phyloP scores from a whole-genome alignment of 1,139 yeast species.

The Yamadazyma triangularis region DNA sequence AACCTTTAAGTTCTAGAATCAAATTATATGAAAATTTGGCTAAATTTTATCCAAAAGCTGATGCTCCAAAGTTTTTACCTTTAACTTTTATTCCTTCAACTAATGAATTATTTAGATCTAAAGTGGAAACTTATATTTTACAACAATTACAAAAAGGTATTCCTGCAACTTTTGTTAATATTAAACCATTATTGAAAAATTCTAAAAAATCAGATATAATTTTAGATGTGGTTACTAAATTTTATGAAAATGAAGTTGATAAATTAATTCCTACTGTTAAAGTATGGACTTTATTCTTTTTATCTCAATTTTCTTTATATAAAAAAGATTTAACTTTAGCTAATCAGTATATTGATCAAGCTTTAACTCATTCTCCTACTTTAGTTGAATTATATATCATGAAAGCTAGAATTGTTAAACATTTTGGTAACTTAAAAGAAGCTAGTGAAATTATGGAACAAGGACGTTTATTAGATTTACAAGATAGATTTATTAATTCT shows the following conservation, averaged over 20 bases:
- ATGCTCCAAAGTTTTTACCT: conserved; percentile 76
- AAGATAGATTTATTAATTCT: conserved; percentile 88
- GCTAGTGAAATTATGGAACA: conserved; percentile 66
- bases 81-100: conserved; percentile 65
- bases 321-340: conserved; percentile 44
- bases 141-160: conserved; percentile 73
- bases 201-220: conserved; percentile 44
- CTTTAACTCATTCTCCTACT: conserved; percentile 74
- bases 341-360: conserved; percentile 51
- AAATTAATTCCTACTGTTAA: conserved; percentile 46
- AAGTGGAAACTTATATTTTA: conserved; percentile 49
- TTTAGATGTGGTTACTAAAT: conserved; percentile 51
- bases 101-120: conserved; percentile 36
- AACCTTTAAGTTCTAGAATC: conserved; percentile 37
- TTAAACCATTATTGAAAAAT: conserved; percentile 72
- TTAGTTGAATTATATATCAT: conserved; percentile 76
- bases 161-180: conserved; percentile 84
- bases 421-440: conserved; percentile 50
- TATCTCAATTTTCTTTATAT: conserved; percentile 74
- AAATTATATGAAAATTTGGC: conserved; percentile 61
- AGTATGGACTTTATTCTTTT: conserved; percentile 76
- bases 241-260: conserved; percentile 27
- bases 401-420: conserved; percentile 79
- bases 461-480: conserved; percentile 76
- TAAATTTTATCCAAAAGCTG: conserved; percentile 75